phyloP scores from a whole-genome alignment of 768 basidiomycete species.

The Tylopilus vinaceipallidus region DNA sequence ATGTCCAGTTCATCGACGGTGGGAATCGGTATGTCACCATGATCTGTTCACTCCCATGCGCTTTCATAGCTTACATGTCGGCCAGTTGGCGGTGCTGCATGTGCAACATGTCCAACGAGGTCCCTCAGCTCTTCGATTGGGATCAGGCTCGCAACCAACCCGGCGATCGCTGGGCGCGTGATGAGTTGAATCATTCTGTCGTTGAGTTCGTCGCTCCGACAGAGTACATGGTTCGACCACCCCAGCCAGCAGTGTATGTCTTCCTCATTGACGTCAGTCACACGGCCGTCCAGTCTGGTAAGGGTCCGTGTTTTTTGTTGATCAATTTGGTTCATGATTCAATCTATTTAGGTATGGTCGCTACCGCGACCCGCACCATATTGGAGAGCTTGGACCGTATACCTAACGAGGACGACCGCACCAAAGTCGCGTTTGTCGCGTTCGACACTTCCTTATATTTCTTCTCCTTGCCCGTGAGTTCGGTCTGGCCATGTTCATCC shows the following conservation, averaged over 20 bases:
- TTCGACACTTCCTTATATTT: conserved; percentile 94
- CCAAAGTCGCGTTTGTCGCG: conserved; percentile 89
- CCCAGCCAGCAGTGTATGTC: conserved; percentile 95
- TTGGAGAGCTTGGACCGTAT: conserved; percentile 93
- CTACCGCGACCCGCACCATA: conserved; percentile 95
- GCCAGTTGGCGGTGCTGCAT: conserved; percentile 96
- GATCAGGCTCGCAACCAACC: conserved; percentile 91
- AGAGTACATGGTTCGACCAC: conserved; percentile 99
- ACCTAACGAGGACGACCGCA: conserved; percentile 91
- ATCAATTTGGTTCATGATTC: neutral
- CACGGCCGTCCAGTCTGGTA: conserved; percentile 84
- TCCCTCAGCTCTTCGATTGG: conserved; percentile 98
- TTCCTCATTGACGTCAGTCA: conserved; percentile 98
- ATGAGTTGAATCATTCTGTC: conserved; percentile 90
- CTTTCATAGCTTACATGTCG: neutral
- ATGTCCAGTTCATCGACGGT: conserved; percentile 96
- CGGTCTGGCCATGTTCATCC: neutral
- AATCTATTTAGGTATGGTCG: conserved; percentile 86
- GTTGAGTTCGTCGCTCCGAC: conserved; percentile 98
- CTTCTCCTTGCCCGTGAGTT: conserved; percentile 78
- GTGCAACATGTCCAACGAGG: conserved; percentile 98
- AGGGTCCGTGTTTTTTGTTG: conserved; percentile 12
- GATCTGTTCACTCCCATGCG: neutral
- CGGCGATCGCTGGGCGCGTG: conserved; percentile 91
- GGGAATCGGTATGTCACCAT: conserved; percentile 70